Conservation (phyloP, 2,329 filamentous ascomycete species). For the Penicillium hordei region DNA sequence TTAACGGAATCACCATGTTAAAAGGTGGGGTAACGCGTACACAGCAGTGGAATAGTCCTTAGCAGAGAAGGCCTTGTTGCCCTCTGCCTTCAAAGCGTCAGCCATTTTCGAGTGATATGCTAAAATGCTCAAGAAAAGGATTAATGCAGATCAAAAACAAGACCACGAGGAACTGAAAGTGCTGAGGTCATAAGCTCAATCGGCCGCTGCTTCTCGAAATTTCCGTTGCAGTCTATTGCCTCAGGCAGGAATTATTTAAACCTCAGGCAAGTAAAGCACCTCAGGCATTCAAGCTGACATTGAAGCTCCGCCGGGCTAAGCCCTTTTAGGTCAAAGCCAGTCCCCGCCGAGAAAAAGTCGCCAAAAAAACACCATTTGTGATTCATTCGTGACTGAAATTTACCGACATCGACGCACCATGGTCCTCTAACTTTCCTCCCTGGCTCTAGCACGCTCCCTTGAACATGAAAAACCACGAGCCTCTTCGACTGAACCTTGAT, state of each 20-base stretch:
- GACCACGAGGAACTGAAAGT: conserved; percentile 1
- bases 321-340: conserved; percentile 11
- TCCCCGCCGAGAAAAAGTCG: conserved; percentile 32
- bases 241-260: conserved; percentile 22
- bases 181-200: conserved; percentile 24
- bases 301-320: conserved; percentile 18
- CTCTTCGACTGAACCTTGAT: conserved; percentile 33
- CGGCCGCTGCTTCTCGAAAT: conserved; percentile 46
- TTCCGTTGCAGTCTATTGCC: conserved; percentile 34
- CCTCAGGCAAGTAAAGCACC: conserved; percentile 1
- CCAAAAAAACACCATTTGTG: conserved; percentile 29
- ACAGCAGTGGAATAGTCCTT: conserved; percentile 96
- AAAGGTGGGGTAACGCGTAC: conserved; percentile 59
- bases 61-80: conserved; percentile 96
- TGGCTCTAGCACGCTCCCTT: conserved; percentile 20
- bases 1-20: conserved; percentile 1
- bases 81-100: conserved; percentile 88
- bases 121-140: conserved; percentile 2
- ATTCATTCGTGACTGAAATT: conserved; percentile 20
- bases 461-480: conserved; percentile 36
- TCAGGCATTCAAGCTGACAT: conserved; percentile 11
- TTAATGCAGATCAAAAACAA: conserved; percentile 12
- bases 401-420: conserved; percentile 13
- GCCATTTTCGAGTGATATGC: conserved; percentile 52
- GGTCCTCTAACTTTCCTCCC: conserved; percentile 17